phyloP scores from a whole-genome alignment of 2,329 filamentous ascomycete genomes.

The Fusarium chaquense region DNA sequence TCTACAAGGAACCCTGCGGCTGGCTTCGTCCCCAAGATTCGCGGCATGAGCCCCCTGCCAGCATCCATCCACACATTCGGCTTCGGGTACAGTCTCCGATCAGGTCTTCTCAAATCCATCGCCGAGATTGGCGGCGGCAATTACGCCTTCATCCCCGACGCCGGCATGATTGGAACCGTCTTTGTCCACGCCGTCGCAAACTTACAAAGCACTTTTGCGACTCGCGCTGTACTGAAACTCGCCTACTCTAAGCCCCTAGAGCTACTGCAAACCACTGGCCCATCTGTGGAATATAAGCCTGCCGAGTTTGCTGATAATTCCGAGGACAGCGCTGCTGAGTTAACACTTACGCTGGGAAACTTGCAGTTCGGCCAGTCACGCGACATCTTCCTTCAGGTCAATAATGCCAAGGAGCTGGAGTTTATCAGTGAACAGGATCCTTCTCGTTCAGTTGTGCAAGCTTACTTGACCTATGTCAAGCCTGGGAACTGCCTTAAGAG shows the following conservation, averaged over 20 bases:
- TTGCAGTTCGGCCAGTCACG: constrained; percentile 72
- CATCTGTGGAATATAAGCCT: constrained; percentile 53
- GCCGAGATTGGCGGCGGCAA: constrained; percentile 68
- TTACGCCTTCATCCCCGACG: constrained; percentile 72
- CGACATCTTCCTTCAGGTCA: constrained; percentile 62
- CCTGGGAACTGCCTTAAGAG: constrained; percentile 23
- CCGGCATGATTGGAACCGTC: constrained; percentile 72
- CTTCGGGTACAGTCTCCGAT: constrained; percentile 51
- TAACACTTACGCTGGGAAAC: constrained; percentile 62
- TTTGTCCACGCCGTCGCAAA: constrained; percentile 73
- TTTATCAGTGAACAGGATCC: constrained; percentile 4
- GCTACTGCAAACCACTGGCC: constrained; percentile 56
- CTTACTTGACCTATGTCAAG: constrained; percentile 52
- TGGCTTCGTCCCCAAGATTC: constrained; percentile 68
- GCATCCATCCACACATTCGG: constrained; percentile 58
- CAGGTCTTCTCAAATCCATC: constrained; percentile 69
- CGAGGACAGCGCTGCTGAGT: constrained; percentile 32
- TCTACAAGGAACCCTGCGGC: constrained; percentile 57
- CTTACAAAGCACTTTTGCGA: constrained; percentile 69
- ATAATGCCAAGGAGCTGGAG: constrained; percentile 37
- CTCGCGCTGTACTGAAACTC: constrained; percentile 58
- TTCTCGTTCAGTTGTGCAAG: constrained; percentile 48
- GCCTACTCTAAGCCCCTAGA: constrained; percentile 53
- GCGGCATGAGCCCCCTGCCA: constrained; percentile 54
- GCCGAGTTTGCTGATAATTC: constrained; percentile 32